These are phyloP conservation scores for Citrus hindsii DNA, from an alignment of 345 rosid species.

Conservation along the genomic window DNA sequence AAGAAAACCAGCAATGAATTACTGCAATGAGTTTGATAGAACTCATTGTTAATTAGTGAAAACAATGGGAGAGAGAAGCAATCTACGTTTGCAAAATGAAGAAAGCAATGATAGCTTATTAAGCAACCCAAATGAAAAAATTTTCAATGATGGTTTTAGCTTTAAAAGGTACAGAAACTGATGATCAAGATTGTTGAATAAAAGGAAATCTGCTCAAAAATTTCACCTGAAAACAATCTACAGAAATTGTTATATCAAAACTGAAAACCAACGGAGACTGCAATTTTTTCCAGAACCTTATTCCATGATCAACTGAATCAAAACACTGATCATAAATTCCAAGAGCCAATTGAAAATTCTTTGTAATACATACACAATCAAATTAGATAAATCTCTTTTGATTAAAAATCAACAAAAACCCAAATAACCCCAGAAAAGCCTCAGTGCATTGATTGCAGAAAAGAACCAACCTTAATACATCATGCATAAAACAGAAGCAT, in stretches of 20 bases:
- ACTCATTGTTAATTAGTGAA: neutral
- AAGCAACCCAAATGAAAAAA: constrained; percentile 6
- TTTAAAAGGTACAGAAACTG: neutral
- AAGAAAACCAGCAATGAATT: constrained; percentile 16
- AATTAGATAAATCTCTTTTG: neutral
- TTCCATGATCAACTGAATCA: constrained; percentile 1
- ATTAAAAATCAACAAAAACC: neutral
- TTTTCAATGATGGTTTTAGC: neutral
- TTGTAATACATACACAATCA: constrained; percentile 3
- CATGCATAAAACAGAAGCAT: neutral
- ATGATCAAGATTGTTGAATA: neutral
- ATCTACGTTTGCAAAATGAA: neutral
- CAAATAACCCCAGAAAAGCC: neutral
- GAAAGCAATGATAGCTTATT: neutral
- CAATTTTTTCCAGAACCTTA: neutral
- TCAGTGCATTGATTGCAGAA: neutral
- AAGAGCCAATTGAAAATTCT: neutral
- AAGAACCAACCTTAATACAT: neutral
- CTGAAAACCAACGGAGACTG: neutral
- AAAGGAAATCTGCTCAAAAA: neutral
- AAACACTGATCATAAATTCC: neutral
- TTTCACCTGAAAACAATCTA: neutral
- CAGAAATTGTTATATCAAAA: neutral
- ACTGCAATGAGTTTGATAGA: constrained; percentile 22
- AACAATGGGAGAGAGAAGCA: neutral